Evolutionary conservation across 495 filamentous ascomycete species (phyloP).

Genomic region (Xylaria curta): DNA sequence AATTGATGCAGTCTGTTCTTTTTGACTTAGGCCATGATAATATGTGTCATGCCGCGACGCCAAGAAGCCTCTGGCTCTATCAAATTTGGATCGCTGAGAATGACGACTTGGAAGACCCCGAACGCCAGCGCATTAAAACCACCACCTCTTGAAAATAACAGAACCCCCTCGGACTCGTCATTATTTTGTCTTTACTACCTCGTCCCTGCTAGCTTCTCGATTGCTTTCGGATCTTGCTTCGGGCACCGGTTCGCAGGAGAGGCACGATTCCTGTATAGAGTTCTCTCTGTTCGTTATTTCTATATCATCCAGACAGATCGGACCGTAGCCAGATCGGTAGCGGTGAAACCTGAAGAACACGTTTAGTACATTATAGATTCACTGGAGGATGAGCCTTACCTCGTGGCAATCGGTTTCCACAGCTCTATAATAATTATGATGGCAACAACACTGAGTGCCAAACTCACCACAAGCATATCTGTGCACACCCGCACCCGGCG

Average conservation of each 20-base stretch:
- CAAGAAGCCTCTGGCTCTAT: constrained; percentile 4
- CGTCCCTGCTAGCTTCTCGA: not conserved
- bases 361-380: constrained; percentile 10
- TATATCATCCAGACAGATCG: constrained; percentile 33
- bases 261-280: not conserved
- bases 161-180: not conserved
- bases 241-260: not conserved
- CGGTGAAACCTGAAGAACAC: constrained; percentile 18
- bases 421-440: constrained; percentile 46
- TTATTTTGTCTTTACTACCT: not conserved
- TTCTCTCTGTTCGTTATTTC: constrained; percentile 13
- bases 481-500: constrained; percentile 44
- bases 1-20: not conserved
- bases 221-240: constrained; percentile 14
- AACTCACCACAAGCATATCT: constrained; percentile 46
- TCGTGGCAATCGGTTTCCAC: constrained; percentile 39
- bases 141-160: not conserved
- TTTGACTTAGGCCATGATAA: constrained; percentile 12
- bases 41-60: not conserved
- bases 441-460: constrained; percentile 43
- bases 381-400: constrained; percentile 36
- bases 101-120: constrained; percentile 24
- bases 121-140: constrained; percentile 32
- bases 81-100: constrained; percentile 4
- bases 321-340: constrained; percentile 24